phyloP scores from a whole-genome alignment of 1,139 yeast genomes.

The Kluyveromyces marxianus region DNA sequence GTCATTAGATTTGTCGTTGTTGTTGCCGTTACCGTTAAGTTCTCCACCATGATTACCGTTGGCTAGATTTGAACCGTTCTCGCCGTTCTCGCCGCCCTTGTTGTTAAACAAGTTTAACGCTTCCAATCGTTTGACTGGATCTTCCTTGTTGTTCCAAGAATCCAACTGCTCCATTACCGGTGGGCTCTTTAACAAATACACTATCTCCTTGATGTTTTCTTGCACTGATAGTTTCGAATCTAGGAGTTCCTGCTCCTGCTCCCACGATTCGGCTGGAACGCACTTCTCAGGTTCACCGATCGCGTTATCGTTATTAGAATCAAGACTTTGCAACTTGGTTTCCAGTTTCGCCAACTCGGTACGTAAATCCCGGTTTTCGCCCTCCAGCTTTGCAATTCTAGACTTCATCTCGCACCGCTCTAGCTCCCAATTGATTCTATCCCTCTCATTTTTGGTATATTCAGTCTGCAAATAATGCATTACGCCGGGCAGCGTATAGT shows the following conservation, averaged over 20 bases:
- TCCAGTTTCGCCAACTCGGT: conserved; percentile 42
- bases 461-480: conserved; percentile 52
- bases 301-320: neutral
- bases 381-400: conserved; percentile 54
- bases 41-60: no score
- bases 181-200: conserved; percentile 28
- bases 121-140: conserved; percentile 21
- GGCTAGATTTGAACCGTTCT: neutral
- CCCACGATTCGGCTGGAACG: neutral
- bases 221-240: conserved; percentile 26
- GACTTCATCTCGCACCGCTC: conserved; percentile 49
- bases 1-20: neutral
- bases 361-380: conserved; percentile 51
- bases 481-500: conserved; percentile 38
- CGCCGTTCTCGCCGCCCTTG: neutral
- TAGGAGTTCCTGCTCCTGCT: conserved; percentile 13
- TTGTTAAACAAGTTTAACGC: conserved; percentile 14
- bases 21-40: neutral
- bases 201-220: conserved; percentile 31
- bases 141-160: conserved; percentile 18
- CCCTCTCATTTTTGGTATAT: conserved; percentile 49
- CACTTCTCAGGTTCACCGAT: neutral
- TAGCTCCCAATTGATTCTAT: conserved; percentile 49
- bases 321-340: conserved; percentile 7
- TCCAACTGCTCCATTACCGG: conserved; percentile 22